Evolutionary conservation across 2,329 filamentous ascomycete species (phyloP), one percentile per base, ranked within the genome.

Genomic region (Verticillium tricorpus): DNA sequence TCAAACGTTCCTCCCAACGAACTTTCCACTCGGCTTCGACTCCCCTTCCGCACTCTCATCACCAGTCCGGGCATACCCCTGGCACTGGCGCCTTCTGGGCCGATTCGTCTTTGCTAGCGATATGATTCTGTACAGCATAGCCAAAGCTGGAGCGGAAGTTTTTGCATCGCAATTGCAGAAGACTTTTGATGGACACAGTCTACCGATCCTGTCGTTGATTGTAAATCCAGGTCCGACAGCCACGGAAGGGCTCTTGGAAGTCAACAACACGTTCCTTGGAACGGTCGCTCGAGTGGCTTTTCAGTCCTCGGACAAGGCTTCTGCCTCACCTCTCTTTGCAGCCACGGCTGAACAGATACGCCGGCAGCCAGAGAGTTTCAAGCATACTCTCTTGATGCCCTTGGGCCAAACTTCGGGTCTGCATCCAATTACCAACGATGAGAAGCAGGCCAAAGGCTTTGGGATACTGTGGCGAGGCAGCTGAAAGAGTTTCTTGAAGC

Each of bases 111-210:
- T 69, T 45, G 45, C 52, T 14, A 61, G 63, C 15, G 66, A 70
- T 55, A 67, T 67, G 63, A 35, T 68, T 3, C 65, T 64, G 22
- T 72, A 69, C 58, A 65, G 56, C 64, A 56, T 69, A 4, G 62
- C 67, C 57, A 70, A 69, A 56, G 61, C 65, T 2, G 67, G 66
- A 7, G 64, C 64, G n/a, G n/a, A 59, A 25, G 19, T 67, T 3
- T 66, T 67, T 9, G 64, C 68, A 2, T 60, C 63, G 15, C 59
- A 67, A 19, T 60, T 69, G 5, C 67, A 69, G 37, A 39, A 39
- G 2, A 25, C 37, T 6, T 52, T 69, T 3, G 66, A 68, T 17
- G 50, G 55, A 12, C 32, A 60, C n/a, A 57, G 55, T 0, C 17
- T 65, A 0, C 55, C 63, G 2, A 65, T 69, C 40, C 2, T 65